A percentile compares a stretch with the other conserved stretches of the same genome.
Conservation (phyloP, 805 yeast species). For the Candida golubevii region DNA sequence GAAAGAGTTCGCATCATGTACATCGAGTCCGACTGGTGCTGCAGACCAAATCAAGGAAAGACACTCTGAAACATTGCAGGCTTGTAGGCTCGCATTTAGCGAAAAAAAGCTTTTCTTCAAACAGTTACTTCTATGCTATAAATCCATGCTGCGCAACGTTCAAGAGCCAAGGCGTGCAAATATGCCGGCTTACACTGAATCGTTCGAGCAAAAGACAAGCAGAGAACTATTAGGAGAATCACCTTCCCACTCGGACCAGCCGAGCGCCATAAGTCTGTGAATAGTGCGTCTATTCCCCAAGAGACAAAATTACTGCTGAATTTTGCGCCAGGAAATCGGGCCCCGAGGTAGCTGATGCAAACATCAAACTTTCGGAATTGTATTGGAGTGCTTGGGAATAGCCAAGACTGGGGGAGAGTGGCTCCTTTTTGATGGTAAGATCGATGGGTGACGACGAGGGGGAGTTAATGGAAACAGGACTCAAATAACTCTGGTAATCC, state of each 20-base stretch:
- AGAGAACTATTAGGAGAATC: constrained; percentile 22
- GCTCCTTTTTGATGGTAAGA: constrained; percentile 27
- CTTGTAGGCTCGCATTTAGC: background rate
- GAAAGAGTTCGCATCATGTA: constrained; percentile 18
- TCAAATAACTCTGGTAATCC: constrained; percentile 33
- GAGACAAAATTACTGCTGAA: constrained; percentile 43
- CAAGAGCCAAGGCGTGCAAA: constrained; percentile 5
- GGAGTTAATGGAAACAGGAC: constrained; percentile 41
- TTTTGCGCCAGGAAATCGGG: constrained; percentile 41
- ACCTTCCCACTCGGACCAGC: constrained; percentile 5
- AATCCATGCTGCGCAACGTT: constrained; percentile 18
- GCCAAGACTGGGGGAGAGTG: constrained; percentile 6
- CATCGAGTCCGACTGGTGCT: constrained; percentile 37
- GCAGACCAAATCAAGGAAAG: constrained; percentile 27
- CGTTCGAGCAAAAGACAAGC: constrained; percentile 20
- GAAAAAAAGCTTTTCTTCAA: background rate
- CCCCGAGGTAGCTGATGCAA: constrained; percentile 17
- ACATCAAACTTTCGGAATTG: constrained; percentile 8
- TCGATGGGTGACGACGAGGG: constrained; percentile 38
- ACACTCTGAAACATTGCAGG: background rate
- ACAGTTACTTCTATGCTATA: constrained; percentile 33
- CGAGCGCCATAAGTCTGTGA: constrained; percentile 2
- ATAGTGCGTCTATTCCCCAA: constrained; percentile 4
- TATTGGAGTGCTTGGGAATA: constrained; percentile 3
- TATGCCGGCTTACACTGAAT: constrained; percentile 3